A percentile compares a stretch with the other conserved stretches of the same genome.
Conservation (phyloP, 257 asterid genomes). For the Solanum medicagineum region DNA sequence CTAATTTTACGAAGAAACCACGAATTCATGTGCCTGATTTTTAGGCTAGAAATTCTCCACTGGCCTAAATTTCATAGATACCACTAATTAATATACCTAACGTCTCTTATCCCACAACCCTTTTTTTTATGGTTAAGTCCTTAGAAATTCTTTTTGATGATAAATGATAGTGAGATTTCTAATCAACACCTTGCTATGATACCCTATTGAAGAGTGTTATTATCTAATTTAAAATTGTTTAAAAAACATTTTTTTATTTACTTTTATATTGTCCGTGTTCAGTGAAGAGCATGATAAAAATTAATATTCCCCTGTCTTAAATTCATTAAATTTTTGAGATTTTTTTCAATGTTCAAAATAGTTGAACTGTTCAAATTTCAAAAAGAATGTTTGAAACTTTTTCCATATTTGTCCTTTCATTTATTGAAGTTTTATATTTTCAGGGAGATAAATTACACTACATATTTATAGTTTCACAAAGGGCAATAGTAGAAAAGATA, state of each 20-base stretch:
- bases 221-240: background rate
- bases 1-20: background rate
- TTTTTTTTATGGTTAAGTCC: background rate
- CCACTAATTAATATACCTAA: no score
- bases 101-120: background rate
- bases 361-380: no score
- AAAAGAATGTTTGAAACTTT: no score
- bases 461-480: no score
- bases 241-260: background rate
- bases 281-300: background rate
- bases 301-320: no score
- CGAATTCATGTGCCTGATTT: background rate
- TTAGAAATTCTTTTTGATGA: background rate
- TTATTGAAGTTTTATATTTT: no score
- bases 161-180: background rate
- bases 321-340: no score
- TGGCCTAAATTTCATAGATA: background rate
- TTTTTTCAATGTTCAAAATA: no score
- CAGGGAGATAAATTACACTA: no score
- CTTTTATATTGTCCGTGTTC: background rate
- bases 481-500: no score
- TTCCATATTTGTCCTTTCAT: no score
- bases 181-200: background rate
- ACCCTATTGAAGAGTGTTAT: background rate
- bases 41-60: background rate